These are phyloP conservation scores for Arachnomyces sp. DNA, from an alignment of 2,329 filamentous ascomycete genomes.

Conservation along the genomic window DNA sequence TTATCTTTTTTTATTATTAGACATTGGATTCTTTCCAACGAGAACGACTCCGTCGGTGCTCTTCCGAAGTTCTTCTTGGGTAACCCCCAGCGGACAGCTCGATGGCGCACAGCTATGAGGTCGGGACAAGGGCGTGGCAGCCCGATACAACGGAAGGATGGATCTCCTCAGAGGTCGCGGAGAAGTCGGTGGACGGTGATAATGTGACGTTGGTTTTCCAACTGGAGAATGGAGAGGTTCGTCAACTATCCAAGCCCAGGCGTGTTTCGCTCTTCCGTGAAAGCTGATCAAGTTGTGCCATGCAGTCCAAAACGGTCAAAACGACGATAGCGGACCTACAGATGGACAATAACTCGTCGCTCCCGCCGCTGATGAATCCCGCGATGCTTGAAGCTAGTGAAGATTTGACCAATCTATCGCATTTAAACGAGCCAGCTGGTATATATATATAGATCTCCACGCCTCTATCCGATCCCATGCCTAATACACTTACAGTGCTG, in stretches of 20 bases:
- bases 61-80: too few species aligned
- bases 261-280: slow-evolving; percentile 2
- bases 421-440: slow-evolving; percentile 97
- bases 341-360: slow-evolving; percentile 63
- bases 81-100: too few species aligned
- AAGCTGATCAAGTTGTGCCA: slow-evolving; percentile 8
- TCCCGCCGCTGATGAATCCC: slow-evolving; percentile 96
- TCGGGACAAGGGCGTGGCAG: slow-evolving; percentile 97
- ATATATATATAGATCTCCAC: slow-evolving; percentile 27
- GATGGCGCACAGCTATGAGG: slow-evolving; percentile 92
- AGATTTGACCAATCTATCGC: slow-evolving; percentile 92
- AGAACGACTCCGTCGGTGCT: too few species aligned
- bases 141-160: slow-evolving; percentile 92
- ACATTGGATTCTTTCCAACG: too few species aligned
- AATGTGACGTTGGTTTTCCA: slow-evolving; percentile 83
- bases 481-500: slow-evolving; percentile 54
- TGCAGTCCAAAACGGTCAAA: slow-evolving; percentile 68
- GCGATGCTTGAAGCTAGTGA: slow-evolving; percentile 97
- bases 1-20: too few species aligned
- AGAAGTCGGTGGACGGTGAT: slow-evolving; percentile 73
- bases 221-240: slow-evolving; percentile 86
- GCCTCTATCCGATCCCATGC: slow-evolving; percentile 3
- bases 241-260: slow-evolving; percentile 1
- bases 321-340: slow-evolving; percentile 69
- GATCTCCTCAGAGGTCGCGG: slow-evolving; percentile 89